Base-by-base conservation (phyloP, 345 rosid species). In the Populus nigra region DNA sequence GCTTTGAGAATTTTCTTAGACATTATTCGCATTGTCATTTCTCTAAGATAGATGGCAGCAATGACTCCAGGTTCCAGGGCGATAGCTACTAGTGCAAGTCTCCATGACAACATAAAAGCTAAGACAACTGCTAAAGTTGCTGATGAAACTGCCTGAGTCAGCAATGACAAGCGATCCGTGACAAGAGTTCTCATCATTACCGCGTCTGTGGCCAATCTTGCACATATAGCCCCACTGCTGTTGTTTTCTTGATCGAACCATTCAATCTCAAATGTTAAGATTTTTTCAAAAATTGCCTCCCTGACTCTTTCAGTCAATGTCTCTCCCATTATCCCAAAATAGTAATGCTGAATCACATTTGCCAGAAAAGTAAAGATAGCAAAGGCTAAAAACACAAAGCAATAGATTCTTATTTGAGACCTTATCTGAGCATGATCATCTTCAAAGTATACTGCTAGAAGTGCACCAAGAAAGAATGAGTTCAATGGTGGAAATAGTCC, bases 171-270 rank as follows among this genome's bases (percentile, higher is more conserved):
- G 4, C 84, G 77, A 22, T 84, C 84, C 2, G 77, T 72, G 11
- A 82, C 68, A n/a, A 84, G 79, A 33, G 79, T 43, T 45, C 83
- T 73, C 10, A 84, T 81, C 83, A 72, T 68, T 12, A 71, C 74
- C 7, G 84, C 84, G 5, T 87, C 87, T 4, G 70, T 82, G 35
- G 82, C 83, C 27, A 87, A 73, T 53, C 88, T 72, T 29, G 85
- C 79, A n/a, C 79, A 84, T 1, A 80, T 18, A 38, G 83, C 81
- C 13, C 82, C 85, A 17, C 80, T 78, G 49, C 69, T 81, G 57
- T 87, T 87, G 68, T 82, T 33, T 62, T 84, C 86, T 66, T 73
- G 65, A 80, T 87, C 87, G 36, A 82, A 87, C 86, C 87, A 84
- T 20, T 74, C 87, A 7, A 81, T 50, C 85, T 85, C 85, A 47